Evolutionary conservation across 2,329 filamentous ascomycete species (phyloP), one percentile per base, ranked within the genome.

Genomic region (Xylariaceae sp.): DNA sequence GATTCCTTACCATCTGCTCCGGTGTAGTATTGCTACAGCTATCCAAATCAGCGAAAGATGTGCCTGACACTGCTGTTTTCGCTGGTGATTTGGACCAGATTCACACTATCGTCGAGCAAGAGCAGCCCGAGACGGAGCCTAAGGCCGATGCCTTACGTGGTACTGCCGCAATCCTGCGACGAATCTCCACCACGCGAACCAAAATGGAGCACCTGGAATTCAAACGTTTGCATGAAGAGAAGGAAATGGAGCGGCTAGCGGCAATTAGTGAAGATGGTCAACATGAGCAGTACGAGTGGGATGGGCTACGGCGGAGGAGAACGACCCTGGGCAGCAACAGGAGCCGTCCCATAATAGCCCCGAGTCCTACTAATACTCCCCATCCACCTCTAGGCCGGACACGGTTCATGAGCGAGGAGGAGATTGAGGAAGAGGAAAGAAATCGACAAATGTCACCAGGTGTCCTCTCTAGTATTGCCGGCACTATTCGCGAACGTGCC

Each of bases 21-120:
- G 95, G 95, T 1, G 95, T 98, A 5, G 88, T 98, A 0, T 77
- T 99, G 6, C 78, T 99, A 8, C 95, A 99, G 71, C 84, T 99
- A n/a, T 97, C 95, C 49, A 98, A 98, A 73, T 97, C 94, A 0
- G 91, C 95, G 67, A 99, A 98, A 72, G 94, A 99, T 69, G 94
- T 99, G 0, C 95, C 95, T 6, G 95, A 98, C 71, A 82, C 92
- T 0, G 92, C 93, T 28, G 87, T 99, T 34, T 96, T 99, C 79
- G 87, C 87, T 53, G 95, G 94, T 40, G 92, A 98, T 69, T 82
- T 99, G 48, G 90, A 98, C 69, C 94, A 99, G 79, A 90, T 98
- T 51, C 91, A 95, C 28, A 96, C 94, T 26, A 95, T 98, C 61
- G 94, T 91, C 43, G 91, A 97, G 68, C 92, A 96, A 70, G 92